Conservation (phyloP, 2,329 filamentous ascomycete genomes). For the Plectosphaerella sp. region DNA sequence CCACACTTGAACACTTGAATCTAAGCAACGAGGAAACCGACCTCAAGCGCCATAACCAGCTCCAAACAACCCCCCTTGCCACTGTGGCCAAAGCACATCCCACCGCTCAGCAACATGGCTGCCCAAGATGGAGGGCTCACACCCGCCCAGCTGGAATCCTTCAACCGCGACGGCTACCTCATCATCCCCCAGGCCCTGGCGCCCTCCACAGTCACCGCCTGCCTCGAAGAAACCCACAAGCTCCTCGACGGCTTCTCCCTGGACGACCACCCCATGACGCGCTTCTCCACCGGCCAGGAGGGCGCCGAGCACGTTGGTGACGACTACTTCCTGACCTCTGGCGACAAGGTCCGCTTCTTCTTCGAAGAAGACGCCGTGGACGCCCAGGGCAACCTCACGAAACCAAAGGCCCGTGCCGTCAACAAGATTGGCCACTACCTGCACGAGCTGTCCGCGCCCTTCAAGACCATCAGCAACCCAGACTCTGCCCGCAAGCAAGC, state of each 20-base stretch:
- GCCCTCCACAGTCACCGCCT: slow-evolving; percentile 56
- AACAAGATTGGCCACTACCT: slow-evolving; percentile 86
- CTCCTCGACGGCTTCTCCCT: slow-evolving; percentile 75
- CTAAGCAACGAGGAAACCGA: no score
- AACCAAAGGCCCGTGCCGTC: slow-evolving; percentile 79
- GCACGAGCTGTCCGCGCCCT: slow-evolving; percentile 64
- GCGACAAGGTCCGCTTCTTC: slow-evolving; percentile 93
- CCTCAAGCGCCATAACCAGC: no score
- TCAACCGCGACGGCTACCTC: slow-evolving; percentile 83
- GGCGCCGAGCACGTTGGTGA: slow-evolving; percentile 79
- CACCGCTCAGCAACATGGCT: background rate
- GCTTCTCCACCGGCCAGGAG: slow-evolving; percentile 77
- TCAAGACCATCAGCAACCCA: slow-evolving; percentile 49
- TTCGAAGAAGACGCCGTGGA: slow-evolving; percentile 93
- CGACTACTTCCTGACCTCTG: slow-evolving; percentile 85
- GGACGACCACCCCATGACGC: slow-evolving; percentile 84
- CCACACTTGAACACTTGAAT: no score
- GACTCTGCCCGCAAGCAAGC: slow-evolving; percentile 21
- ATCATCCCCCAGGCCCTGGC: slow-evolving; percentile 75
- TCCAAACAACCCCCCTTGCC: no score
- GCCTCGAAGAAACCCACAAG: slow-evolving; percentile 69
- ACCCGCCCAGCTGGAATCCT: slow-evolving; percentile 64
- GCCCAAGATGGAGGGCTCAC: slow-evolving; percentile 53
- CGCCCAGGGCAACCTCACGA: slow-evolving; percentile 56
- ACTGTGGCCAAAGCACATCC: no score